phyloP scores from a whole-genome alignment of 2,329 filamentous ascomycete genomes.

The Ampelomyces quisqualis region DNA sequence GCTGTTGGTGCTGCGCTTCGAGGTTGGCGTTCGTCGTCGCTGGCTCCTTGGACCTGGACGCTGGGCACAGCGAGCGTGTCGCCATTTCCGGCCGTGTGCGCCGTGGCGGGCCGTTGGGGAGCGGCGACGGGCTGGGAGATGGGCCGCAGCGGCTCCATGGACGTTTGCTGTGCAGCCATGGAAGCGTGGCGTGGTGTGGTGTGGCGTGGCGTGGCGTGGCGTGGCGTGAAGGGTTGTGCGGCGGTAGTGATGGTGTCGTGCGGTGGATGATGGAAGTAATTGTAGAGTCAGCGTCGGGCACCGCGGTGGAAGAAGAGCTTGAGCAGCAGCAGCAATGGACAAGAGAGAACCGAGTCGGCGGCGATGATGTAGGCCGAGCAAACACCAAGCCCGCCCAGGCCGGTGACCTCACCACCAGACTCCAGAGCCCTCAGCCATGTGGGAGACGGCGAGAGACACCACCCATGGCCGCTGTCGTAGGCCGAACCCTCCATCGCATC shows the following conservation, averaged over 20 bases:
- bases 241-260: too few species aligned
- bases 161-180: slow-evolving; percentile 33
- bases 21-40: slow-evolving; percentile 16
- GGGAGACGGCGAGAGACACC: slow-evolving; percentile 20
- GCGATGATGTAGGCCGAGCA: too few species aligned
- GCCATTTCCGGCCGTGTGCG: slow-evolving; percentile 12
- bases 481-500: slow-evolving; percentile 20
- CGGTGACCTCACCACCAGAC: slow-evolving; percentile 22
- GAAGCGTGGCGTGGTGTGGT: slow-evolving; percentile 1
- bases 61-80: slow-evolving; percentile 23
- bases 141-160: slow-evolving; percentile 34
- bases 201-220: too few species aligned
- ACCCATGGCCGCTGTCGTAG: slow-evolving; percentile 24
- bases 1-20: slow-evolving; percentile 13
- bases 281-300: too few species aligned
- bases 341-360: too few species aligned
- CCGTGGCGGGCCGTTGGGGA: slow-evolving; percentile 7
- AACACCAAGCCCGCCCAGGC: background rate
- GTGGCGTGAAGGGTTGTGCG: too few species aligned
- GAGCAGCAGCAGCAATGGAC: too few species aligned
- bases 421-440: slow-evolving; percentile 30
- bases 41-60: slow-evolving; percentile 19
- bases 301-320: too few species aligned
- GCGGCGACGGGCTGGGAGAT: slow-evolving; percentile 13
- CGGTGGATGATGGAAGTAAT: too few species aligned